Evolutionary conservation across 2,329 filamentous ascomycete species (phyloP).

Genomic region (Xenoacremonium recifei): DNA sequence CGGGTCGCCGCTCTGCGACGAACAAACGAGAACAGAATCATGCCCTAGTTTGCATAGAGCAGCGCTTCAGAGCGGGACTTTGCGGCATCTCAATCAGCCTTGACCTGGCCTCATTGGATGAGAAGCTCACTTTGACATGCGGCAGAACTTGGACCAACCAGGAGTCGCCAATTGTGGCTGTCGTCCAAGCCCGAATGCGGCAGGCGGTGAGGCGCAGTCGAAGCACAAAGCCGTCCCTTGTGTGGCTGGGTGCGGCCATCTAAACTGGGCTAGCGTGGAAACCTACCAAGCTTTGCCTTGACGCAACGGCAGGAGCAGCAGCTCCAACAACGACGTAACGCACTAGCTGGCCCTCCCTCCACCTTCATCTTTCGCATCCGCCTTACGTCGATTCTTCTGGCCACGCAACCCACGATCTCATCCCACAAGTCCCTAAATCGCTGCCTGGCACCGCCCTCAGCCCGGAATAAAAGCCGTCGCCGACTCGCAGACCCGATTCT

Average conservation of each 20-base stretch:
- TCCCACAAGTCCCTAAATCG: conserved; percentile 19
- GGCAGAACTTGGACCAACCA: not conserved
- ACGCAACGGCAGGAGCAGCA: too few species aligned
- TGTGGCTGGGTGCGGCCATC: conserved; percentile 12
- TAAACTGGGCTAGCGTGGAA: conserved; percentile 4
- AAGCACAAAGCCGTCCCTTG: conserved; percentile 1
- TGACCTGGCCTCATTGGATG: too few species aligned
- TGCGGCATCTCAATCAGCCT: conserved; percentile 21
- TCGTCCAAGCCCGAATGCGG: conserved; percentile 1
- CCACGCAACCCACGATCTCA: conserved; percentile 17
- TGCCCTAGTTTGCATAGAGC: too few species aligned
- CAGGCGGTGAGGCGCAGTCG: conserved; percentile 11
- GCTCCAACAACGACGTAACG: conserved; percentile 16
- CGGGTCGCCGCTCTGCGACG: conserved; percentile 18
- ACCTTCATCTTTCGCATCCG: not conserved
- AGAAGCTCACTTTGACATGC: not conserved
- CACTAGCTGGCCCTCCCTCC: conserved; percentile 10
- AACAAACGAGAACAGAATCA: conserved; percentile 23
- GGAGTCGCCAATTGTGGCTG: not conserved
- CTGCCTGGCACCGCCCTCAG: conserved; percentile 17
- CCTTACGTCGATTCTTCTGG: conserved; percentile 17
- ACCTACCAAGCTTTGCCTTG: too few species aligned
- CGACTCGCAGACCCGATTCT: conserved; percentile 9
- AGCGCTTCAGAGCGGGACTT: too few species aligned
- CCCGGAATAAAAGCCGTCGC: conserved; percentile 4